Percentiles rank a stretch among this genome's conserved stretches.
Conservation (phyloP, 2,329 filamentous ascomycete genomes). For the Ophiosphaerella korrae region DNA sequence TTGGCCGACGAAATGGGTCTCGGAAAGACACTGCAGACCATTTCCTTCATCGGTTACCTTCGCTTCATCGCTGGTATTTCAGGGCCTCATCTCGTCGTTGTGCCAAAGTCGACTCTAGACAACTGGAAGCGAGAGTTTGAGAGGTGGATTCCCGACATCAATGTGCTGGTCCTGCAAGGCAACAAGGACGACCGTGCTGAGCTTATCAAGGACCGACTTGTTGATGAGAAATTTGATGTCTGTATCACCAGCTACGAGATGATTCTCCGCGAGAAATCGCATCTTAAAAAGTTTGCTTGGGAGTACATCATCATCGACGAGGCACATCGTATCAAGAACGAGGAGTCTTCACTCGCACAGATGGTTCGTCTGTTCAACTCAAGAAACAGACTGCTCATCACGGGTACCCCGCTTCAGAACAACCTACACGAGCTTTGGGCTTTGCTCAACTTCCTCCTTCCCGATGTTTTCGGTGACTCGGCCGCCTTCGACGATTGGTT, state of each 20-base stretch:
- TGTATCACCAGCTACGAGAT: slow-evolving; percentile 99
- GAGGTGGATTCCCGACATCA: slow-evolving; percentile 93
- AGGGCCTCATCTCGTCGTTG: slow-evolving; percentile 87
- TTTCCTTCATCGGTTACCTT: slow-evolving; percentile 93
- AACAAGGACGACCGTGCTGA: slow-evolving; percentile 89
- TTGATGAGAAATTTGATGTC: slow-evolving; percentile 95
- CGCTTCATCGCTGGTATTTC: slow-evolving; percentile 87
- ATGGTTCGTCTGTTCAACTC: slow-evolving; percentile 97
- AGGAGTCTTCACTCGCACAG: slow-evolving; percentile 94
- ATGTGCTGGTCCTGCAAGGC: slow-evolving; percentile 91
- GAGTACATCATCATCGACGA: slow-evolving; percentile 99
- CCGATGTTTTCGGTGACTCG: slow-evolving; percentile 95
- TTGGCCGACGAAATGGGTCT: slow-evolving; percentile 98
- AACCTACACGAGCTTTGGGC: slow-evolving; percentile 98
- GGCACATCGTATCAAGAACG: slow-evolving; percentile 98
- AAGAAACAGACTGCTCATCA: slow-evolving; percentile 91
- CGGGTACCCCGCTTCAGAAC: slow-evolving; percentile 95
- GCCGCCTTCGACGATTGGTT: slow-evolving; percentile 99
- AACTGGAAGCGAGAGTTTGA: slow-evolving; percentile 97
- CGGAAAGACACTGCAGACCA: slow-evolving; percentile 96
- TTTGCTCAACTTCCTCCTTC: slow-evolving; percentile 94
- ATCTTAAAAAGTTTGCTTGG: slow-evolving; percentile 97
- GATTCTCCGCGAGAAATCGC: slow-evolving; percentile 92
- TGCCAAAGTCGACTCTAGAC: slow-evolving; percentile 96
- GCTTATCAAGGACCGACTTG: slow-evolving; percentile 87